Percentiles rank a stretch among this genome's conserved stretches.
Conservation (phyloP, 2,329 filamentous ascomycete species). For the Aspergillus brunneoviolaceus region DNA sequence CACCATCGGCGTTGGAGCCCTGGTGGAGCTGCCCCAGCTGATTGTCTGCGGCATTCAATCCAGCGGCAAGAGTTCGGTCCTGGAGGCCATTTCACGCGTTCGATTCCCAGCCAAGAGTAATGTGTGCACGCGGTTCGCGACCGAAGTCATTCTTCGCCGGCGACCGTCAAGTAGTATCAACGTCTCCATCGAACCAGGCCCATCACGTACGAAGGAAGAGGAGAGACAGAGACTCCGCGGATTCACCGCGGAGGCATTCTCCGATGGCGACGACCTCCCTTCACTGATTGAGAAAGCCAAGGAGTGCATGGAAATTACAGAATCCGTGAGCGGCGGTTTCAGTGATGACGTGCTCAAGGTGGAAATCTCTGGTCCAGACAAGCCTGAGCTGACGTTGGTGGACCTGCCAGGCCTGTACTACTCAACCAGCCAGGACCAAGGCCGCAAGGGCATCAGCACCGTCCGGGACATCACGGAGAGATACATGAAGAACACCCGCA, state of each 20-base stretch:
- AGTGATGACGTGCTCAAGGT: constrained; percentile 56
- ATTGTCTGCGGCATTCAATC: constrained; percentile 58
- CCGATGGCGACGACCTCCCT: constrained; percentile 32
- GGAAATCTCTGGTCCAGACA: constrained; percentile 59
- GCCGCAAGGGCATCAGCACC: constrained; percentile 29
- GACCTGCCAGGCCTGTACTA: constrained; percentile 62
- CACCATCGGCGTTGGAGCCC: no score
- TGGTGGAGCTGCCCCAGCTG: no score
- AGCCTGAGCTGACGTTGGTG: constrained; percentile 61
- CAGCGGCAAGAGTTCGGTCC: constrained; percentile 63
- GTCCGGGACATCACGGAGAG: constrained; percentile 50
- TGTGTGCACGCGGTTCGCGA: constrained; percentile 62
- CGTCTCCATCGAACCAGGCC: constrained; percentile 45
- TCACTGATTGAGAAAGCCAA: constrained; percentile 55
- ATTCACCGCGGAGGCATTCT: constrained; percentile 16
- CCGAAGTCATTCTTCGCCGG: constrained; percentile 57
- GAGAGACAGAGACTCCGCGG: constrained; percentile 5
- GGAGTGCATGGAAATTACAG: constrained; percentile 50
- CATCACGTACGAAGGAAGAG: constrained; percentile 17
- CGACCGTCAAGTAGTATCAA: constrained; percentile 36
- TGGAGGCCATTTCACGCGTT: constrained; percentile 63
- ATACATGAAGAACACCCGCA: constrained; percentile 61
- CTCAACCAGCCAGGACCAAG: constrained; percentile 55
- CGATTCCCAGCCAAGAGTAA: constrained; percentile 58
- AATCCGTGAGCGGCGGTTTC: constrained; percentile 16